Conservation (phyloP, 73 alveolate genomes). For the Vitrella brassicaformis region DNA sequence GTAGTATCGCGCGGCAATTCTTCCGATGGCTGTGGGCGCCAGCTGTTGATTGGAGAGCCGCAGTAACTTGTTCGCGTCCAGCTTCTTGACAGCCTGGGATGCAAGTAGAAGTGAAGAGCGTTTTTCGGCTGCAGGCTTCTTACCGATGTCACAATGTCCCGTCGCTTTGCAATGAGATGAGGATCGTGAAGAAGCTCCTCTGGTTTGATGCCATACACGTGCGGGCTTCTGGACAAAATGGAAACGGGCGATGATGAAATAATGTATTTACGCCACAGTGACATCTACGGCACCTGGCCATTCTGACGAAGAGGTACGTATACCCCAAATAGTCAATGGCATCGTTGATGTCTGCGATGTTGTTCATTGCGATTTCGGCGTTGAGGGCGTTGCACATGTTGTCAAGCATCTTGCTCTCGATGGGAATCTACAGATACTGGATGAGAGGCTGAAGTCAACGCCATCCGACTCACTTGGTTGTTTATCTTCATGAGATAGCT, state of each 20-base stretch:
- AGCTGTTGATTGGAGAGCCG: conserved; percentile 9
- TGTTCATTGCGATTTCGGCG: conserved; percentile 20
- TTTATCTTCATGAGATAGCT: conserved; percentile 18
- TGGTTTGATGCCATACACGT: conserved; percentile 25
- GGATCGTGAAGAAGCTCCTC: not conserved
- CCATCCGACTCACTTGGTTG: not conserved
- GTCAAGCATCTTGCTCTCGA: not conserved
- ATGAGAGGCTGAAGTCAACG: too few species aligned
- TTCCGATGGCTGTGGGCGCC: conserved; percentile 91
- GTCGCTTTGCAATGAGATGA: too few species aligned
- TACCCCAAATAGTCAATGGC: conserved; percentile 88
- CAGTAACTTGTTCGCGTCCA: conserved; percentile 11
- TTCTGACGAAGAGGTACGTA: conserved; percentile 78
- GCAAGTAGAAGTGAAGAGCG: too few species aligned
- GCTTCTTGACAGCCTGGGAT: conserved; percentile 26
- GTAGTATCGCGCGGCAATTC: conserved; percentile 97
- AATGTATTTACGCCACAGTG: too few species aligned
- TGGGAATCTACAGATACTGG: not conserved
- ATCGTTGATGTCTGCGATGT: conserved; percentile 70
- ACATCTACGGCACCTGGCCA: too few species aligned
- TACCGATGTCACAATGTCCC: too few species aligned
- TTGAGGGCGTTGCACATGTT: conserved; percentile 33
- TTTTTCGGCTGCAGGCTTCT: too few species aligned
- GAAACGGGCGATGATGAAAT: too few species aligned
- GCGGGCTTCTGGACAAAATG: conserved; percentile 29